These are phyloP conservation scores for Vitis rotundifolia DNA, from an alignment of 164 flowering plant genomes.

Conservation along the genomic window DNA sequence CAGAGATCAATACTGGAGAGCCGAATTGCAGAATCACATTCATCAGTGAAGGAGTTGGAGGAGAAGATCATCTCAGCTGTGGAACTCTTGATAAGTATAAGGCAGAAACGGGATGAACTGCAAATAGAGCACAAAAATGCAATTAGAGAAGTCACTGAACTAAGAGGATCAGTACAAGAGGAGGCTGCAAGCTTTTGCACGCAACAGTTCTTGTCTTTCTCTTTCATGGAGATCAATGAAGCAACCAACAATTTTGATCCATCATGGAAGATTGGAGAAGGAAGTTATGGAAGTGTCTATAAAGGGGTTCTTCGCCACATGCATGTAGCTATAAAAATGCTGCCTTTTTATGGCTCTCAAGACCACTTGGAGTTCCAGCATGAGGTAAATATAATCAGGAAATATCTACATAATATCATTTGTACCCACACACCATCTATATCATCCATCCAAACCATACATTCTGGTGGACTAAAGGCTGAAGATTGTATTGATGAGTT, in stretches of 20 bases:
- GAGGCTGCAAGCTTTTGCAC: slow-evolving; percentile 14
- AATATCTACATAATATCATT: background rate
- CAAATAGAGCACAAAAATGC: slow-evolving; percentile 39
- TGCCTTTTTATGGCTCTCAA: slow-evolving; percentile 47
- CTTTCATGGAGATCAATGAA: slow-evolving; percentile 53
- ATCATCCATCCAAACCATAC: background rate
- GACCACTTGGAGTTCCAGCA: slow-evolving; percentile 38
- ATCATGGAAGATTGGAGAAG: slow-evolving; percentile 55
- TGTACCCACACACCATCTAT: background rate
- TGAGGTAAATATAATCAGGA: slow-evolving; percentile 36
- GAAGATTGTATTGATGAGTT: background rate
- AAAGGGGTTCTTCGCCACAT: slow-evolving; percentile 46
- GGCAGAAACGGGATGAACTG: slow-evolving; percentile 39
- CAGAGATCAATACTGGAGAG: slow-evolving; percentile 47
- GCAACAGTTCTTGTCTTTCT: slow-evolving; percentile 32
- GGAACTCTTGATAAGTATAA: slow-evolving; percentile 43
- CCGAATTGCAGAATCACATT: slow-evolving; percentile 37
- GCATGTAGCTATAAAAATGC: slow-evolving; percentile 61
- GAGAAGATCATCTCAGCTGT: slow-evolving; percentile 67
- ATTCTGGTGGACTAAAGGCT: background rate
- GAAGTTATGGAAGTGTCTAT: slow-evolving; percentile 53
- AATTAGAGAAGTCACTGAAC: slow-evolving; percentile 23
- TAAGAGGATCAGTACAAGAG: slow-evolving; percentile 17
- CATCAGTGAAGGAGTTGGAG: slow-evolving; percentile 45
- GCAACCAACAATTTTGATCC: slow-evolving; percentile 57